Evolutionary conservation across 2,329 filamentous ascomycete species (phyloP).

Genomic region (Aspergillus hiratsukae): DNA sequence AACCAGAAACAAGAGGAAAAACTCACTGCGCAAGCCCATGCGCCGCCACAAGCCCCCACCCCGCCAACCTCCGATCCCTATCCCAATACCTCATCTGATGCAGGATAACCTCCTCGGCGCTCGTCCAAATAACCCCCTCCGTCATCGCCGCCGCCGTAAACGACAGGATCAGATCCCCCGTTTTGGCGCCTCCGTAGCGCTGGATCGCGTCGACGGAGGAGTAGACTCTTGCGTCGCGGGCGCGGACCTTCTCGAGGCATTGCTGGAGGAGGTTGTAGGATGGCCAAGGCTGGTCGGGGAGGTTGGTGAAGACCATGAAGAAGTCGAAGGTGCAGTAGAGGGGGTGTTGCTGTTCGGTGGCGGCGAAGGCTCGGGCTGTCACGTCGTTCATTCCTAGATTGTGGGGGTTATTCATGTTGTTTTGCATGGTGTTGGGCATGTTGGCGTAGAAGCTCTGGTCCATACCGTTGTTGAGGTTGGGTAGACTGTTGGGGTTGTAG

Average conservation of each 20-base stretch:
- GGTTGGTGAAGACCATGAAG: not conserved
- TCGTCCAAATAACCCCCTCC: not conserved
- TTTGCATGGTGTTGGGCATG: not conserved
- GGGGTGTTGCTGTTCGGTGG: not conserved
- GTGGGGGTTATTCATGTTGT: no score
- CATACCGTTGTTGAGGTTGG: no score
- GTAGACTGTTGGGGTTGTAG: not conserved
- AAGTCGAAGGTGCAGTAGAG: not conserved
- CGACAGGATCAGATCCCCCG: not conserved
- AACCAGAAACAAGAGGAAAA: no score
- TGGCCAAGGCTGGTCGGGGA: not conserved
- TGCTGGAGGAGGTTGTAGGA: constrained; percentile 11
- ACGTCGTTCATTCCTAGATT: no score
- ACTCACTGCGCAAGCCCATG: not conserved
- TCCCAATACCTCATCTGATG: not conserved
- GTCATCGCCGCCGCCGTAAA: not conserved
- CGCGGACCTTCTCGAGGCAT: constrained; percentile 9
- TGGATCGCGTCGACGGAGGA: not conserved
- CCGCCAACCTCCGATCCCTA: not conserved
- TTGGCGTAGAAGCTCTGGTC: not conserved
- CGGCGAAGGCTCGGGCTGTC: not conserved
- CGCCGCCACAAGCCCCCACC: not conserved
- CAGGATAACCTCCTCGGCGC: not conserved
- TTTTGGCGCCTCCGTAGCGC: not conserved
- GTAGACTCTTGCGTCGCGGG: not conserved